Evolutionary conservation across 2,329 filamentous ascomycete genomes (phyloP), one percentile per base, ranked within the genome.

Genomic region (Botrytis cinerea): DNA sequence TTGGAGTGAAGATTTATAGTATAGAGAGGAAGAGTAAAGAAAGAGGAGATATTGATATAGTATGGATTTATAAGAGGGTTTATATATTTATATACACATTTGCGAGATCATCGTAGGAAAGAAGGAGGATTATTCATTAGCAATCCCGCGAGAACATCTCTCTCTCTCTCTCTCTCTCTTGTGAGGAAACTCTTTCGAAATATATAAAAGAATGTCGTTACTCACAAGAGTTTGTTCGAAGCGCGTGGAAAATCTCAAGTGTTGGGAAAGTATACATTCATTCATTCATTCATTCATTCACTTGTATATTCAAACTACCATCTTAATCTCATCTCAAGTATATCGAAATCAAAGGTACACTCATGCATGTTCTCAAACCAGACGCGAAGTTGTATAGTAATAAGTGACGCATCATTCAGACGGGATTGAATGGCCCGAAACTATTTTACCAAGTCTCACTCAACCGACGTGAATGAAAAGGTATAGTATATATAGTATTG

Each of bases 221-320:
- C 2, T 6, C n/a, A 25, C 2, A 51, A n/a, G 48, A n/a, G 8
- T n/a, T 51, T n/a, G 8, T 51, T 51, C 25, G 48, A 4, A n/a
- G 48, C 22, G 2, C 10, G 2, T 51, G 48, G 1, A 51, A 5
- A 51, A 51, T 51, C 25, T 51, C 25, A 51, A 6, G 25, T 4
- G 48, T n/a, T n/a, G 48, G n/a, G 10, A 51, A 25, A 51, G 48
- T 51, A 14, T n/a, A 2, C 2, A n/a, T 51, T 14, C n/a, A 14
- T 51, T 45, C 12, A 4, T 32, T 32, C 2, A n/a, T 51, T 14
- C n/a, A 14, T 51, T 45, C 12, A 4, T 16, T 45, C 12, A 4
- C 4, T 5, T 45, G 6, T 5, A 4, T n/a, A 9, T 25, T 0
- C 0, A 14, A 51, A 7, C n/a, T 18, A 54, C n/a, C 16, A 8